A percentile compares a stretch with the other conserved stretches of the same genome.
phyloP scores from a whole-genome alignment of 1,284 basidiomycete species.

The Marasmius tenuissimus region DNA sequence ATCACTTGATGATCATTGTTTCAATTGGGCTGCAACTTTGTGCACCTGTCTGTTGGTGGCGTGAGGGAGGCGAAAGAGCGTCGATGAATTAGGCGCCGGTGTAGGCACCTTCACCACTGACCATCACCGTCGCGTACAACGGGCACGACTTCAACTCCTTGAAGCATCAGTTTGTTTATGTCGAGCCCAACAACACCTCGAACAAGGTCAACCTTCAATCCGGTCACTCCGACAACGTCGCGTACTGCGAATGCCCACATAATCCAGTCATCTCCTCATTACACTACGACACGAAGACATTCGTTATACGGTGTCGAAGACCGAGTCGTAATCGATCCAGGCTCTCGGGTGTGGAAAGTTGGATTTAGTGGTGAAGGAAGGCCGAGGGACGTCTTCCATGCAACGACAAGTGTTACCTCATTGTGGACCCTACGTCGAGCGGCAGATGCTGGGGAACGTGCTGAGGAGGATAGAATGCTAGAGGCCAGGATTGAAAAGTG shows the following conservation, averaged over 20 bases:
- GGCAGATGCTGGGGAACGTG: constrained; percentile 50
- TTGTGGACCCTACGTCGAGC: constrained; percentile 66
- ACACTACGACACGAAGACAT: constrained; percentile 73
- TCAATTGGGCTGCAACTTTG: no score
- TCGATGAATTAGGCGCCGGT: no score
- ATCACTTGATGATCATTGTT: no score
- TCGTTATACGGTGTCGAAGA: constrained; percentile 87
- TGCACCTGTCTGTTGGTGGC: no score
- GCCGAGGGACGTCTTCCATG: constrained; percentile 74
- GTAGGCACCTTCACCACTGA: no score
- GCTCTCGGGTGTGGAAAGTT: constrained; percentile 84
- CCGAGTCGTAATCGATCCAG: constrained; percentile 82
- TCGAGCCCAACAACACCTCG: constrained; percentile 48
- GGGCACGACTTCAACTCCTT: no score
- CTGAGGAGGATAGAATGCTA: constrained; percentile 72
- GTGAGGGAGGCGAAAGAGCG: no score
- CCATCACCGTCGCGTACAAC: no score
- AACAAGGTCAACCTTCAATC: constrained; percentile 33
- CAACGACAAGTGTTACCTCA: constrained; percentile 39
- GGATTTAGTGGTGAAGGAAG: constrained; percentile 89
- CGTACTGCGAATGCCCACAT: constrained; percentile 46
- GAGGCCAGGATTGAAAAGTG: constrained; percentile 68
- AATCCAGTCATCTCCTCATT: constrained; percentile 73
- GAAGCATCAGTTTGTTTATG: constrained; percentile 22
- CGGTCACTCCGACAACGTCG: constrained; percentile 52